phyloP scores from a whole-genome alignment of 108 stramenopile genomes.

The Parietichytrium sp. region DNA sequence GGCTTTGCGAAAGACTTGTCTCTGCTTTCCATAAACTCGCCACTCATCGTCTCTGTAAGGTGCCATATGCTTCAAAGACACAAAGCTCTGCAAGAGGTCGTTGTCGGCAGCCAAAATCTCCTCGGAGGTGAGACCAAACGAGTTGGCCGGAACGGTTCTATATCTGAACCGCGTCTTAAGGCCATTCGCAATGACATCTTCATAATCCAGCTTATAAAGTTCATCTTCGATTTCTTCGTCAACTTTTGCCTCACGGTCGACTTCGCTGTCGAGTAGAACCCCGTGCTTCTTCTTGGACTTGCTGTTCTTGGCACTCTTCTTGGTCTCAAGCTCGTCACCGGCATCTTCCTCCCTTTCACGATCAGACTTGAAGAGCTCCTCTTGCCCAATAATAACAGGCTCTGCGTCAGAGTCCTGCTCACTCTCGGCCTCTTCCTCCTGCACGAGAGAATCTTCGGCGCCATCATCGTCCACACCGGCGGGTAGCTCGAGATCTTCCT shows the following conservation, averaged over 20 bases:
- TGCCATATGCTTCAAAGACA: conserved; percentile 91
- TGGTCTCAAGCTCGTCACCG: conserved; percentile 65
- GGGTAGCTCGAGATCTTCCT: conserved; percentile 69
- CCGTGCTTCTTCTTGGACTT: background rate
- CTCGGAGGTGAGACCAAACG: conserved; percentile 83
- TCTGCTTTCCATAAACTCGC: conserved; percentile 41
- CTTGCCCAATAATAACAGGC: too few species aligned
- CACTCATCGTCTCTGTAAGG: conserved; percentile 81
- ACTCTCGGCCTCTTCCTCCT: conserved; percentile 28
- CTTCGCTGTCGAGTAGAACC: background rate
- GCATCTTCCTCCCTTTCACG: conserved; percentile 51
- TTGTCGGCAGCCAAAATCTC: conserved; percentile 91
- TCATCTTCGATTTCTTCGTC: conserved; percentile 66
- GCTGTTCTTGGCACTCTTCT: conserved; percentile 66
- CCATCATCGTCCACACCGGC: background rate
- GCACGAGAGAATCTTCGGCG: too few species aligned
- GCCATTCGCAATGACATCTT: conserved; percentile 88
- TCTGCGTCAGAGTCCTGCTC: conserved; percentile 26
- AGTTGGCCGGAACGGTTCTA: conserved; percentile 79
- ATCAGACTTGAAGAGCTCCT: conserved; percentile 65
- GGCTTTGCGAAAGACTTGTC: background rate
- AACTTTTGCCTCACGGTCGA: conserved; percentile 4
- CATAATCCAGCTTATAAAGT: conserved; percentile 96
- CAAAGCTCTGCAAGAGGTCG: conserved; percentile 83
- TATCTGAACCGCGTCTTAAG: conserved; percentile 94